phyloP scores from a whole-genome alignment of 805 yeast genomes.

The Teunomyces pallodes region DNA sequence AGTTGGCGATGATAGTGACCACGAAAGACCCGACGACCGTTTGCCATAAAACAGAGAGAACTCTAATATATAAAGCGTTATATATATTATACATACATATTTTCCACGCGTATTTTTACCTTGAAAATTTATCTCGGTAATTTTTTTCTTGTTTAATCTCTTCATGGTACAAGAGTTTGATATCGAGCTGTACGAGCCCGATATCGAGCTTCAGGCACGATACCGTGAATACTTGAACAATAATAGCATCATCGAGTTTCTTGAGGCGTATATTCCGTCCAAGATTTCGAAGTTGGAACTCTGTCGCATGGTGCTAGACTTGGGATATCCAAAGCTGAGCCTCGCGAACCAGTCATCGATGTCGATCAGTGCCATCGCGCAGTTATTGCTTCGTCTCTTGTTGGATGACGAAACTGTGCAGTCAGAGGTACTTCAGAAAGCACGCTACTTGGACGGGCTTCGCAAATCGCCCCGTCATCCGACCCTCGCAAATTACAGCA shows the following conservation, averaged over 20 bases:
- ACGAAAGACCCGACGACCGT: conserved; percentile 10
- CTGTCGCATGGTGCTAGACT: conserved; percentile 12
- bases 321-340: conserved; percentile 13
- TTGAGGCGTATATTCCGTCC: conserved; percentile 12
- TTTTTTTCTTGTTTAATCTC: too few relatives aligned
- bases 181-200: conserved; percentile 1
- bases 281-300: conserved; percentile 13
- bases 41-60: neutral
- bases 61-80: neutral
- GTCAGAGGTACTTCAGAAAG: neutral
- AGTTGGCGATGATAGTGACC: conserved; percentile 30
- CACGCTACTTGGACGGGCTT: neutral
- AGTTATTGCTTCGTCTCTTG: conserved; percentile 9
- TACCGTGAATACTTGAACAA: conserved; percentile 12
- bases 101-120: too few relatives aligned
- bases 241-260: conserved; percentile 14
- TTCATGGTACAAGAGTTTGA: neutral
- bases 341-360: conserved; percentile 6
- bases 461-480: neutral
- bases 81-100: neutral
- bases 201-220: neutral
- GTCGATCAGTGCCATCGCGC: conserved; percentile 8
- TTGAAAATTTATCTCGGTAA: too few relatives aligned
- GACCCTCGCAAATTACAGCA: conserved; percentile 5
- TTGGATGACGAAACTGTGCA: conserved; percentile 7